Base-by-base conservation (phyloP, 192 early-diverging fungal species). In the Haplosporangium gracile region DNA sequence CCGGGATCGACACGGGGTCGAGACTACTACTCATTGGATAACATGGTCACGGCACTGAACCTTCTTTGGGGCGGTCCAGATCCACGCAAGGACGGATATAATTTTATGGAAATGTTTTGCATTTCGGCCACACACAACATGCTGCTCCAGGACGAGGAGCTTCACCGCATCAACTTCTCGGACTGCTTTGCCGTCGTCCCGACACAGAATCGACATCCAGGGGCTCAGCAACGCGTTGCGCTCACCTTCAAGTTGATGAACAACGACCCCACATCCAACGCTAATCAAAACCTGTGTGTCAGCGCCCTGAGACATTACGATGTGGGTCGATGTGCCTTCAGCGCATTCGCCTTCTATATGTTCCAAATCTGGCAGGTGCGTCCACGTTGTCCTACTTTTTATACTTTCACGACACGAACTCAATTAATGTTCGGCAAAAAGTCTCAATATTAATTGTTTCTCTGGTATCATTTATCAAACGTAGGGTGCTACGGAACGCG, bases 281-380 rank as follows among this genome's bases (percentile, higher is more conserved):
- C 55, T 7, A 9, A 57, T 24, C 26, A 26, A 32, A 65, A 65
- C 3, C 60, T 65, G 26, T 65, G 32, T 32, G 60, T 65, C 26
- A 65, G 60, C 13, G 29, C 60, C 26, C 13, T 65, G 60, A 29
- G 60, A 65, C 60, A 65, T 65, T 29, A 65, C 24, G 60, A 65
- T 32, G 10, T 65, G 10, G 3, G 29, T 11, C 60, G 60, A 32
- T 65, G 60, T 11, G 11, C 60, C 60, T 65, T 65, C 11, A 65
- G 60, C 29, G 60, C 60, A 4, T 65, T 65, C 13, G 60, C 60
- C 26, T 65, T 65, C 26, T 65, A 65, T 29, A 65, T 65, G 60
- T 65, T 65, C 60, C 60, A 65, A 32, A 32, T 65, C 11, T 65
- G 60, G 60, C 60, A 65, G 60, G 60, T 65, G 11, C 49, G 49